Conservation (phyloP, 2,329 filamentous ascomycete species). For the Chaetomium globosum region DNA sequence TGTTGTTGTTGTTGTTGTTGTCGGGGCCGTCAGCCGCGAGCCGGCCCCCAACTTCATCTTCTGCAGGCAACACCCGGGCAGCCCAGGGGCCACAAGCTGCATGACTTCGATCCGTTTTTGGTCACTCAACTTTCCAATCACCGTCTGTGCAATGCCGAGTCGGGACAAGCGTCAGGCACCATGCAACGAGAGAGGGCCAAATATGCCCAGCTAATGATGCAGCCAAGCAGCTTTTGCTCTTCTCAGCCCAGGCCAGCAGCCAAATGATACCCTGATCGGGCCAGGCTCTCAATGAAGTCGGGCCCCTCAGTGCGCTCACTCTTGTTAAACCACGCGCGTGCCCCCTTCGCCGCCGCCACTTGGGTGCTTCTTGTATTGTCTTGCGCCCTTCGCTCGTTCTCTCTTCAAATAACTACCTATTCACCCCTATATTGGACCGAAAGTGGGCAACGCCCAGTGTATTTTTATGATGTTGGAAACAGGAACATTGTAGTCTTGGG, state of each 20-base stretch:
- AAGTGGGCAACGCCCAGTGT: neutral
- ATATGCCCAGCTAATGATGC: slow-evolving; percentile 11
- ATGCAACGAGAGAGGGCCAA: neutral
- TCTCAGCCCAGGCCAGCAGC: slow-evolving; percentile 7
- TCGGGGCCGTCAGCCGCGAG: neutral
- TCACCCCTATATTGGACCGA: neutral
- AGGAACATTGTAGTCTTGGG: neutral
- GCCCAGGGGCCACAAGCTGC: neutral
- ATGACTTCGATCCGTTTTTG: neutral
- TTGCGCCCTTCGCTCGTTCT: slow-evolving; percentile 8
- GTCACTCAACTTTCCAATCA: neutral
- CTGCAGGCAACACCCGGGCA: neutral
- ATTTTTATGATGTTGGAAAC: neutral
- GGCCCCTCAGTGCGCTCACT: neutral
- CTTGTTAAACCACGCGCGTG: neutral
- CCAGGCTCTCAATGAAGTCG: slow-evolving; percentile 3
- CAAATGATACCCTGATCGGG: slow-evolving; percentile 16
- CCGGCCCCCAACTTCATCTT: neutral
- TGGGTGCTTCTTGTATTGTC: neutral
- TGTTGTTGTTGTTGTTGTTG: neutral
- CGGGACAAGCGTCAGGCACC: slow-evolving; percentile 20
- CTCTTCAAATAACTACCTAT: neutral
- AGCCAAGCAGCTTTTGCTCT: slow-evolving; percentile 12
- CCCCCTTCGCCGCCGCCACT: neutral
- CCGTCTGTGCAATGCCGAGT: slow-evolving; percentile 17